Conservation (phyloP, 257 asterid genomes). For the Forsythia suspensa region DNA sequence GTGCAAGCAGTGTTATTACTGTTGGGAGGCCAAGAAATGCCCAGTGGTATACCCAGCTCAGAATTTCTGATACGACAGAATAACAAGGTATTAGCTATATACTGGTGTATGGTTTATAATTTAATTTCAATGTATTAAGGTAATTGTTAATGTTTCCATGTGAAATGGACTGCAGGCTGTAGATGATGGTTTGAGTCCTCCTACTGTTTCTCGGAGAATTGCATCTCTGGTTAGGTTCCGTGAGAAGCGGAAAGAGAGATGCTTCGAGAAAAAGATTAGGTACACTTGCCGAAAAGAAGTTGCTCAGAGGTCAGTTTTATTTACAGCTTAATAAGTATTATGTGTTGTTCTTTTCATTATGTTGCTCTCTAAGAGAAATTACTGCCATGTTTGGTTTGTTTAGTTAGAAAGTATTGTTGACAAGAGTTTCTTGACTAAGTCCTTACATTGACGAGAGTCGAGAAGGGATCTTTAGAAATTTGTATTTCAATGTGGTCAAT, state of each 20-base stretch:
- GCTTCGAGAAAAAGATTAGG: slow-evolving; percentile 52
- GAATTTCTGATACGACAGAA: slow-evolving; percentile 28
- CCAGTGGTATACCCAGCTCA: slow-evolving; percentile 28
- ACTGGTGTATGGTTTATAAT: slow-evolving; percentile 5
- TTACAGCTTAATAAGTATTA: not conserved
- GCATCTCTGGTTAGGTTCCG: slow-evolving; percentile 53
- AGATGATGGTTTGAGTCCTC: slow-evolving; percentile 31
- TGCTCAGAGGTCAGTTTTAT: slow-evolving; percentile 41
- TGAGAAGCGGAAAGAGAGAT: slow-evolving; percentile 54
- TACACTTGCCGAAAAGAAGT: slow-evolving; percentile 54
- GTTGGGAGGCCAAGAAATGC: slow-evolving; percentile 36
- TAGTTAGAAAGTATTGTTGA: not conserved
- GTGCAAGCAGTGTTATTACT: slow-evolving; percentile 48
- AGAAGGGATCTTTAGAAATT: not conserved
- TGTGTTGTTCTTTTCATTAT: not conserved
- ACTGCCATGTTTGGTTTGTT: not conserved
- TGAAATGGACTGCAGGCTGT: slow-evolving; percentile 30
- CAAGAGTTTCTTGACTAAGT: not conserved
- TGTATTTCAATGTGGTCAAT: not conserved
- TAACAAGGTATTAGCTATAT: slow-evolving; percentile 32
- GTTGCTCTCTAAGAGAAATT: not conserved
- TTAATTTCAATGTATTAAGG: not conserved
- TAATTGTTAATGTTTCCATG: slow-evolving; percentile 6
- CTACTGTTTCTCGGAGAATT: slow-evolving; percentile 33
- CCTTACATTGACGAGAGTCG: not conserved